Base-by-base conservation (phyloP, 192 early-diverging fungal species). In the Coemansia sp. region DNA sequence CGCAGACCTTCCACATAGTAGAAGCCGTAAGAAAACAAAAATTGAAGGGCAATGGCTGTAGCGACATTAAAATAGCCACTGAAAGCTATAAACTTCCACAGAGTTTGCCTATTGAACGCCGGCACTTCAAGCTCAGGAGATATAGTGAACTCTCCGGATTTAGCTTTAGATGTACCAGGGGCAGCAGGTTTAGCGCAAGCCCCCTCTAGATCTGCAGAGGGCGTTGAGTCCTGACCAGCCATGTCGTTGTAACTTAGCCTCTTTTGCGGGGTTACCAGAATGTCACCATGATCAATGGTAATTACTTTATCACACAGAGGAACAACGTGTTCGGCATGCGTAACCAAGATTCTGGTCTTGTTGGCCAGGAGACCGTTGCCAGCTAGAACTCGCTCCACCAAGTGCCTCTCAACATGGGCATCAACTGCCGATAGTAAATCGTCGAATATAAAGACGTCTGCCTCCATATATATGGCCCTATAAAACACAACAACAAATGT, bases 381-480 rank as follows among this genome's bases (percentile, higher is more conserved):
- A 19, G 53, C 65, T 33, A 81, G 67, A 19, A 78, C 63, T 42
- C 69, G 37, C 43, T 78, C 71, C 53, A 78, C 55, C 8, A 78
- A 42, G 9, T 78, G 64, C 32, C 71, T 19, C 9, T 68, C 76
- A 6, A 78, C 76, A 2, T 69, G 62, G 2, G 60, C 63, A 62
- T 78, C 76, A 38, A 78, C 76, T 7, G 71, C 76, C 5, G 71
- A 69, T 16, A 78, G 61, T 5, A 78, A 49, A 30, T 78, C 71
- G 19, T 78, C 76, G 17, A 78, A 19, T 14, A 78, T 17, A 50
- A 63, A 70, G 13, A 91, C 83, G 38, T 87, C 87, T 10, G 88
- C 86, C 8, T 87, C 70, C 2, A 77, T 57, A 67, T 91, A 90
- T 1, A 89, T 74, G 0, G 89, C 89, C 60, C 92, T 84, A 70